Percentiles rank a stretch among this genome's conserved stretches.
Conservation (phyloP, 1,284 basidiomycete species). For the Ganoderma lucidum region DNA sequence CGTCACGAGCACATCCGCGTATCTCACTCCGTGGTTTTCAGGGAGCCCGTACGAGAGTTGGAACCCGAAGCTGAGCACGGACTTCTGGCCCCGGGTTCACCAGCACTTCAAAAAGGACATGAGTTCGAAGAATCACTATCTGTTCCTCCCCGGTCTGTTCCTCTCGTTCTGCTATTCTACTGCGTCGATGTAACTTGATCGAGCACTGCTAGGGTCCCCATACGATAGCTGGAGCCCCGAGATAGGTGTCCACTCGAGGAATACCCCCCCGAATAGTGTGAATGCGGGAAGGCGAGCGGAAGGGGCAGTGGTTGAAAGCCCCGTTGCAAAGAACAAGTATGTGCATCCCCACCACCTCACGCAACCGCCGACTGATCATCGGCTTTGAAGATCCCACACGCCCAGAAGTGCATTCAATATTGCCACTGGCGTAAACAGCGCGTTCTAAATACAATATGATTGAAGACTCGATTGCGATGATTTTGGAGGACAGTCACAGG, state of each 20-base stretch:
- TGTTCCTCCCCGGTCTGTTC: not conserved
- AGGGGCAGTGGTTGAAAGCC: not conserved
- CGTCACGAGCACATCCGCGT: not conserved
- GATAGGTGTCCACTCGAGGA: not conserved
- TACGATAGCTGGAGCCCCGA: not conserved
- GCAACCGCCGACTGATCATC: too few relatives aligned
- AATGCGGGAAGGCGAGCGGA: not conserved
- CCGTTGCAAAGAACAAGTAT: too few relatives aligned
- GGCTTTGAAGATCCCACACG: too few relatives aligned
- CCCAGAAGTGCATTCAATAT: too few relatives aligned
- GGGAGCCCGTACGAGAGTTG: not conserved
- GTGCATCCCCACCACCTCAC: too few relatives aligned
- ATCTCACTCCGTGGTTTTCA: not conserved
- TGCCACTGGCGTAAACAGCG: too few relatives aligned
- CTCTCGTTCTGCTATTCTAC: not conserved
- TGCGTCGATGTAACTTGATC: not conserved
- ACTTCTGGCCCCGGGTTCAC: not conserved
- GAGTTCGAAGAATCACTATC: not conserved
- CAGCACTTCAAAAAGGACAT: not conserved
- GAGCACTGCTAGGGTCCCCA: not conserved
- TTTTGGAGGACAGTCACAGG: too few relatives aligned
- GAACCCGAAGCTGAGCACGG: not conserved
- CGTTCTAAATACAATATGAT: too few relatives aligned
- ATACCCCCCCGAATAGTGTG: not conserved
- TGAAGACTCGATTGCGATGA: too few relatives aligned